Evolutionary conservation across 2,329 filamentous ascomycete genomes (phyloP), one percentile per base, ranked within the genome.

Genomic region (Penicillium sp.): DNA sequence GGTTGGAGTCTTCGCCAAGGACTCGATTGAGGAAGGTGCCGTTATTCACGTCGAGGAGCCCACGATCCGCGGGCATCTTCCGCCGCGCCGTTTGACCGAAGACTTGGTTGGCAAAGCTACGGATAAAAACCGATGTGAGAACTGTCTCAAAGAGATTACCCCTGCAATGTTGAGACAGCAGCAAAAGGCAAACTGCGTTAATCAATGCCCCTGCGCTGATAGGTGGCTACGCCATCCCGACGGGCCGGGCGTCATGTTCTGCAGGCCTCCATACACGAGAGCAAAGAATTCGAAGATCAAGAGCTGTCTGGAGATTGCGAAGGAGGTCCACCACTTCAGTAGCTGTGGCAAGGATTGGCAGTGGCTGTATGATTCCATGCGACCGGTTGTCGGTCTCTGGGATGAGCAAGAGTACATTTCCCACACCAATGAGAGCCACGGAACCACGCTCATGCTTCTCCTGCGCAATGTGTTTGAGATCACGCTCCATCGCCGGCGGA

Each of bases 381-480:
- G 72, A 57, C 67, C 63, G 20, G 43, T 60, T 31, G 34, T 53
- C 48, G 43, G 31, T 31, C 17, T n/a, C 2, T 60, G 56, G 56
- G 7, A 45, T 2, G 45, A 38, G 1, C 35, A 51, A 7, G 48
- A 59, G 34, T 58, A 67, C 49, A 62, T 72, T 7, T 60, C 63
- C 0, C 66, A 71, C 55, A 69, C 65, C 4, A 73, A 74, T 43
- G 74, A 75, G 48, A 50, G 53, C 1, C 71, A 75, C 45, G 69
- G 72, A n/a, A 76, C 75, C 3, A 31, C 70, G 22, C 54, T 76
- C 17, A 75, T 72, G 57, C 66, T 76, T 17, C 63, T 76, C 8
- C 61, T 77, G 8, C 62, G 73, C 37, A 74, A 74, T 25, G 69
- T 76, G 1, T 68, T 76, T 43, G 75, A 76, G 48, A 72, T 76